A percentile compares a stretch with the other conserved stretches of the same genome.
Evolutionary conservation across 2,329 filamentous ascomycete species (phyloP).

Genomic region (Dactylella cylindrospora): DNA sequence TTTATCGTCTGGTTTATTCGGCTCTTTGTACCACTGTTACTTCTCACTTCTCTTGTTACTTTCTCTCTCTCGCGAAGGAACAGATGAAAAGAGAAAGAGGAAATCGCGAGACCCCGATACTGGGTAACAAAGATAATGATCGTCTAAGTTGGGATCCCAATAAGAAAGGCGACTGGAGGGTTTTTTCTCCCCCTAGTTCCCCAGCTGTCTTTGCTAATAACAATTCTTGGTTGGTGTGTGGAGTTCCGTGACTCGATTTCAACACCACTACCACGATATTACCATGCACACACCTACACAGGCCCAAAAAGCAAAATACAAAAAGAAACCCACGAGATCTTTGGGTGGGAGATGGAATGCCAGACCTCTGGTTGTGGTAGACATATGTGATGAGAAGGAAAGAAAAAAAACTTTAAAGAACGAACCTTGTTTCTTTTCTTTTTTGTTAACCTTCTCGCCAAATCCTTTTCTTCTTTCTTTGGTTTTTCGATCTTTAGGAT

Average conservation of each 20-base stretch:
- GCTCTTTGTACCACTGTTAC: no score
- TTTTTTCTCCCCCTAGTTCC: not conserved
- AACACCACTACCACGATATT: slow-evolving; percentile 25
- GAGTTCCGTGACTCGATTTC: slow-evolving; percentile 12
- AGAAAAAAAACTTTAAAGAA: slow-evolving; percentile 23
- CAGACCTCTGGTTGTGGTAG: slow-evolving; percentile 9
- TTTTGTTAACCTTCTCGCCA: slow-evolving; percentile 14
- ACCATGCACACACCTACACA: slow-evolving; percentile 19
- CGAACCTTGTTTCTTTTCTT: slow-evolving; percentile 36
- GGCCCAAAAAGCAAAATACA: no score
- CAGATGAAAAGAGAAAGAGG: slow-evolving; percentile 8
- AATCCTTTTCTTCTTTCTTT: slow-evolving; percentile 12
- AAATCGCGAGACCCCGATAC: no score
- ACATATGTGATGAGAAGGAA: not conserved
- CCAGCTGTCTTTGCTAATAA: slow-evolving; percentile 1
- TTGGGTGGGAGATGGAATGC: slow-evolving; percentile 20
- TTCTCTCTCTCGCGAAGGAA: slow-evolving; percentile 26
- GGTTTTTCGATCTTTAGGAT: slow-evolving; percentile 12
- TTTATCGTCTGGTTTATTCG: slow-evolving; percentile 26
- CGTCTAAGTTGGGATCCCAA: slow-evolving; percentile 17
- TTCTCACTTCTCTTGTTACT: slow-evolving; percentile 31
- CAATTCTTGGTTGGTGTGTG: not conserved
- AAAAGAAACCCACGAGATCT: slow-evolving; percentile 32
- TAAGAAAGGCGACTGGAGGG: slow-evolving; percentile 20
- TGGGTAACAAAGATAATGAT: no score